A percentile compares a stretch with the other conserved stretches of the same genome.
Conservation (phyloP, 1,139 yeast species). For the Geotrichum australiense region DNA sequence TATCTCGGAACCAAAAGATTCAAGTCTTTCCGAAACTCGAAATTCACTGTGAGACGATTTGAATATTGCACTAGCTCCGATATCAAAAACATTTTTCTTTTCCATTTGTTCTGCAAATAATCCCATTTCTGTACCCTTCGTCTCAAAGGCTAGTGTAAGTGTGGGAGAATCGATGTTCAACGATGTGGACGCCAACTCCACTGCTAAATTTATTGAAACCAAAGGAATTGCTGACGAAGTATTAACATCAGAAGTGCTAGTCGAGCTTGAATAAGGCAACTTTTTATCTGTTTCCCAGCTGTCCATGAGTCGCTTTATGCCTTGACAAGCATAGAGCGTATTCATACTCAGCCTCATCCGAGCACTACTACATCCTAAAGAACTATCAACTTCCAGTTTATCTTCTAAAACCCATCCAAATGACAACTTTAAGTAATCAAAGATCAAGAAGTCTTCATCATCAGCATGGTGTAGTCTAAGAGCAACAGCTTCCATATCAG, state of each 20-base stretch:
- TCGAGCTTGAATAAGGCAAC: neutral
- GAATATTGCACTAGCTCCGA: conserved; percentile 7
- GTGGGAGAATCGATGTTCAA: conserved; percentile 16
- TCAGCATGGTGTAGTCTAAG: conserved; percentile 28
- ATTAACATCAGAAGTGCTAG: neutral
- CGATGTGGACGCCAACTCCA: conserved; percentile 16
- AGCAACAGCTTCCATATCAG: conserved; percentile 31
- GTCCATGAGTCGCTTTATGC: conserved; percentile 4
- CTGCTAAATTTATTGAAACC: conserved; percentile 14
- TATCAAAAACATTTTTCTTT: conserved; percentile 7
- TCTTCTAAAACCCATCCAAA: conserved; percentile 12
- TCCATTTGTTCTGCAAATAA: conserved; percentile 19
- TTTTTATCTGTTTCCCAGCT: neutral
- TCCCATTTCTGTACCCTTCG: conserved; percentile 17
- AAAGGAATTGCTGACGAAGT: conserved; percentile 12
- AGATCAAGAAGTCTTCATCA: conserved; percentile 31
- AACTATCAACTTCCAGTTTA: conserved; percentile 21
- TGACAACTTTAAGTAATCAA: conserved; percentile 30
- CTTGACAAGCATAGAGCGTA: conserved; percentile 20
- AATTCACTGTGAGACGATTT: conserved; percentile 11
- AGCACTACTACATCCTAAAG: conserved; percentile 22
- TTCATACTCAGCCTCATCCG: conserved; percentile 23
- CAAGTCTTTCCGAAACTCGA: conserved; percentile 8
- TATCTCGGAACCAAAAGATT: conserved; percentile 3
- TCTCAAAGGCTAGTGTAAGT: conserved; percentile 15